Conservation (phyloP, 176 grass and related monocot genomes). For the Thinopyrum elongatum region DNA sequence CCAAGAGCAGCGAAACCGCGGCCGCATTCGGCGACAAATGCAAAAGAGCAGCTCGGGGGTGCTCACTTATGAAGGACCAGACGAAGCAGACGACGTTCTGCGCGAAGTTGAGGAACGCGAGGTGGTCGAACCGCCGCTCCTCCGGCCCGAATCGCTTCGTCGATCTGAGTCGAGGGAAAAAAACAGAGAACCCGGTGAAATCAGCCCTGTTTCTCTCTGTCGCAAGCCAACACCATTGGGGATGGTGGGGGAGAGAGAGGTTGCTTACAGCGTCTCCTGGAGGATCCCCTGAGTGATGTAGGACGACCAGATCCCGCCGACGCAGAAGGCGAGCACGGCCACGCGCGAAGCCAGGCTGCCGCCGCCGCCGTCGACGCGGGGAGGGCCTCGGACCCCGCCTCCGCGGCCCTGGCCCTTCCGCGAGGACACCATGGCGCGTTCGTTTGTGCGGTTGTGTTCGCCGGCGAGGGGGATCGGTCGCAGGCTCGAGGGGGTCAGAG, state of each 20-base stretch:
- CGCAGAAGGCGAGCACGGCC: conserved; percentile 82
- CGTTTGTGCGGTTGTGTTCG: not conserved
- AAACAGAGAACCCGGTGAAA: not conserved
- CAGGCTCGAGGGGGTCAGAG: not conserved
- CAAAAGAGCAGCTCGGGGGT: not conserved
- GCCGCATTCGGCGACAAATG: not conserved
- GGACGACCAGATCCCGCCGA: conserved; percentile 89
- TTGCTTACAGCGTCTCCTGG: conserved; percentile 83
- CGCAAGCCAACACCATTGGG: not conserved
- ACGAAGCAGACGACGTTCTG: conserved; percentile 88
- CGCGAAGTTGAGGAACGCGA: conserved; percentile 91
- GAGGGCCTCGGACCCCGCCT: conserved; percentile 1
- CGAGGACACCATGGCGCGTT: conserved; percentile 40
- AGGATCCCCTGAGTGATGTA: conserved; percentile 97
- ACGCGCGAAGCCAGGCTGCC: conserved; percentile 44
- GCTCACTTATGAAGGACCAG: conserved; percentile 95
- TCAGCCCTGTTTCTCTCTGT: not conserved
- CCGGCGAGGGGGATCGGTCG: not conserved
- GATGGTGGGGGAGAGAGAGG: not conserved
- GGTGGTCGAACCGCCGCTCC: conserved; percentile 78
- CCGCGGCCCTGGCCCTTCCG: conserved; percentile 25
- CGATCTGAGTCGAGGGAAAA: conserved; percentile 46
- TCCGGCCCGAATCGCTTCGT: conserved; percentile 94
- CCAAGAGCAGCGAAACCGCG: not conserved
- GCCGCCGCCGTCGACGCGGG: conserved; percentile 10